A percentile compares a stretch with the other conserved stretches of the same genome.
Evolutionary conservation across 1,139 yeast genomes (phyloP).

Genomic region (Pichia sp.): DNA sequence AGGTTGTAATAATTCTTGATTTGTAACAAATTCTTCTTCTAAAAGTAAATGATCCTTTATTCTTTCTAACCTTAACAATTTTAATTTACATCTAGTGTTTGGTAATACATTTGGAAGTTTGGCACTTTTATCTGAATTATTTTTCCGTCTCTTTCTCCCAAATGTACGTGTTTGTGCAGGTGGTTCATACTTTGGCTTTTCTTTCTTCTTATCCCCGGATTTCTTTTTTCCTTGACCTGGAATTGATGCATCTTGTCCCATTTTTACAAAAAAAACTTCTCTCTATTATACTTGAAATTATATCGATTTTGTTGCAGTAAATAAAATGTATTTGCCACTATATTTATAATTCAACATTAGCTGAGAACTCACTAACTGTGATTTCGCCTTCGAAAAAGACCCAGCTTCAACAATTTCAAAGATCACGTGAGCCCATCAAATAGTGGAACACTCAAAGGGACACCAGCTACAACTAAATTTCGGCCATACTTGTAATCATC

Average conservation of each 20-base stretch:
- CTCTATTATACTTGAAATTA: no score
- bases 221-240: slow-evolving; percentile 26
- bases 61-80: slow-evolving; percentile 85
- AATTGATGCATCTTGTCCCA: slow-evolving; percentile 32
- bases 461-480: no score
- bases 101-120: slow-evolving; percentile 88
- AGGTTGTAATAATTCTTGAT: slow-evolving; percentile 91
- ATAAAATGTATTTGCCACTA: no score
- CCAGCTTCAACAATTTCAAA: no score
- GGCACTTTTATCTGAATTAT: slow-evolving; percentile 85
- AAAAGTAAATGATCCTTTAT: slow-evolving; percentile 90
- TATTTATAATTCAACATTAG: no score
- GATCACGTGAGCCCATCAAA: no score
- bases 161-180: slow-evolving; percentile 86
- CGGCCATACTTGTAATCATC: no score
- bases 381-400: no score
- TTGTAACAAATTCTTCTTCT: slow-evolving; percentile 94
- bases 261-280: no score
- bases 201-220: slow-evolving; percentile 46
- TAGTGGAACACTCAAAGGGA: no score
- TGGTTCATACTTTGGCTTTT: slow-evolving; percentile 94
- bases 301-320: no score
- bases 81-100: slow-evolving; percentile 86
- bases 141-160: slow-evolving; percentile 75
- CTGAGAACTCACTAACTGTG: no score